Evolutionary conservation across 768 basidiomycete species (phyloP), one percentile per base, ranked within the genome.

Genomic region (Scleroderma bovista): DNA sequence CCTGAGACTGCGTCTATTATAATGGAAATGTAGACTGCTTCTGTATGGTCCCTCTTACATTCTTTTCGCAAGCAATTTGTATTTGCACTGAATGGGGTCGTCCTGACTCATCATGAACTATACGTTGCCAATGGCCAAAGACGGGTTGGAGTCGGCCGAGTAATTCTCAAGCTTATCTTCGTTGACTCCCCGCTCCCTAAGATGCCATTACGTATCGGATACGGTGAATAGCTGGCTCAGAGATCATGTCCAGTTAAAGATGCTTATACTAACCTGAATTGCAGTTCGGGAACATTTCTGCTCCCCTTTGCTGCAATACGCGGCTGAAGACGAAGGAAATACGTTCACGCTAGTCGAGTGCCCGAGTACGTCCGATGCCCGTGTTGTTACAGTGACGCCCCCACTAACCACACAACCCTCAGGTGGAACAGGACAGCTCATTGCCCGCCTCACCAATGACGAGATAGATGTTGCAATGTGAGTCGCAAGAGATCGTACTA

Each of bases 401-500:
- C 24, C 41, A 16, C n/a, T 26, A 6, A 24, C 15, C 13, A 58
- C 60, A 26, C 33, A 13, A 29, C 29, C 17, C 48, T 12, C 48
- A 90, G 89, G 89, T 62, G 92, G 90, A 2, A 92, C 90, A 1
- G 91, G 90, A 1, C 90, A 92, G 57, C 64, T 93, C 19, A 93
- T 93, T 50, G 74, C 81, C 7, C 77, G 86, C 15, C 72, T 93
- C 42, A 78, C 81, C 11, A 80, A 83, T 53, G 77, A 86, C 58
- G 80, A 87, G 63, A 88, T 92, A 49, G 90, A 93, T 60, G 72
- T 93, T 40, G 87, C 87, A 15, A 84, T 94, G 89, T 88, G 57
- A 56, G 77, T 59, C 50, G 16, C 44, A 29, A 5, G 7, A 51
- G 49, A 12, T 51, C 57, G 19, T 26, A 13, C 16, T 41, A 31